Conservation (phyloP, 78 protist genomes). For the Cavenderia fasciculata region DNA sequence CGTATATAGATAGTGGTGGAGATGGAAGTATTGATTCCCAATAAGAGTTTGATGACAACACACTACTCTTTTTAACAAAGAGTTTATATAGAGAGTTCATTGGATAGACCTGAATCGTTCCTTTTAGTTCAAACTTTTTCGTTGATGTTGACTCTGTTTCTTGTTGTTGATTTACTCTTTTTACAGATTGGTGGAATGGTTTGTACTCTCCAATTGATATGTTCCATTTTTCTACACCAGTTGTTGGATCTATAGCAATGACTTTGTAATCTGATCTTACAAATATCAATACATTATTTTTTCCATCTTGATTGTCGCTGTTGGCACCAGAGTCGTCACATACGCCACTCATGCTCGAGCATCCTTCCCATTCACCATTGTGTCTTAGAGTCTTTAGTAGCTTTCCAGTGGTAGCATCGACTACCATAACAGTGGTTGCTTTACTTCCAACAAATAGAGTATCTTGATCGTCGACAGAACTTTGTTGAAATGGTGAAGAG, state of each 20-base stretch:
- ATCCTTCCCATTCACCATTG: constrained; percentile 37
- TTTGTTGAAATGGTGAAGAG: constrained; percentile 8
- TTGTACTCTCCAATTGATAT: constrained; percentile 50
- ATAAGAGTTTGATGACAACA: not conserved
- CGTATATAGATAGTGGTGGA: constrained; percentile 45
- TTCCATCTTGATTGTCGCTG: not conserved
- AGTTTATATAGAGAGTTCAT: constrained; percentile 8
- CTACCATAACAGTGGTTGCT: constrained; percentile 14
- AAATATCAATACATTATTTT: not conserved
- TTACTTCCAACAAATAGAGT: constrained; percentile 38
- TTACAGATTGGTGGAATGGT: constrained; percentile 9
- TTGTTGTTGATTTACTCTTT: not conserved
- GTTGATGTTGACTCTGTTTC: not conserved
- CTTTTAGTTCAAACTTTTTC: not conserved
- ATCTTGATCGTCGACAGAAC: not conserved
- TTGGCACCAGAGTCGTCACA: too few relatives aligned
- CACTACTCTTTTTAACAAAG: not conserved
- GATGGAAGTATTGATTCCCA: constrained; percentile 28
- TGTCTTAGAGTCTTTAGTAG: constrained; percentile 11
- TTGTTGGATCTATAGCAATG: constrained; percentile 33
- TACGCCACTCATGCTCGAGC: constrained; percentile 14
- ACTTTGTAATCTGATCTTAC: constrained; percentile 55
- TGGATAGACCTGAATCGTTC: constrained; percentile 29
- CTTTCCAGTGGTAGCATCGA: constrained; percentile 18
- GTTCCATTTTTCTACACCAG: constrained; percentile 56